These are phyloP conservation scores for Diplocarpon rosae DNA, from an alignment of 2,329 filamentous ascomycete species.

Conservation along the genomic window DNA sequence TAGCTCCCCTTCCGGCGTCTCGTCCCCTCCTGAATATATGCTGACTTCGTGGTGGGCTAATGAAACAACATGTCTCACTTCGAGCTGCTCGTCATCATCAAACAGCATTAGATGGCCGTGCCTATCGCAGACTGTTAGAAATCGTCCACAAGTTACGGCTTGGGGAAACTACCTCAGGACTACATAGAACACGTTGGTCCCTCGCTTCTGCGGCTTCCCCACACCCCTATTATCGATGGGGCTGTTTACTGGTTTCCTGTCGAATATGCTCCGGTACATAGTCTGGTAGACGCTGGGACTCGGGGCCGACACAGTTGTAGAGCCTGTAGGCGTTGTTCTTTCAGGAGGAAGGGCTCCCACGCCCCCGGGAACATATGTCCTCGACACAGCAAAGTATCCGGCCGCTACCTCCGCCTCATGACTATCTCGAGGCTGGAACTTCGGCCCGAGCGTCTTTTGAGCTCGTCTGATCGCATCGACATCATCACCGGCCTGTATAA, in stretches of 20 bases:
- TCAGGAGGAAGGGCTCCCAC: constrained; percentile 90
- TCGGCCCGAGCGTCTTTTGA: constrained; percentile 47
- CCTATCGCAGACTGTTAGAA: constrained; percentile 34
- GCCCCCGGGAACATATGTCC: constrained; percentile 84
- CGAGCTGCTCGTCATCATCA: constrained; percentile 87
- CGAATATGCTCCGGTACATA: constrained; percentile 95
- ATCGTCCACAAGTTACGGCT: background rate
- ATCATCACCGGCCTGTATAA: constrained; percentile 54
- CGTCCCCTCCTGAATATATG: constrained; percentile 69
- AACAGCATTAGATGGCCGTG: constrained; percentile 97
- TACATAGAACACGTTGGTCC: constrained; percentile 87
- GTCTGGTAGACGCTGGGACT: constrained; percentile 95
- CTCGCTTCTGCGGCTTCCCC: constrained; percentile 37
- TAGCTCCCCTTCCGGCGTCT: constrained; percentile 80
- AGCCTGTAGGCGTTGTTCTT: constrained; percentile 67
- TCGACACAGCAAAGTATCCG: constrained; percentile 89
- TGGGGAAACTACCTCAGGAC: constrained; percentile 57
- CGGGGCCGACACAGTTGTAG: constrained; percentile 60
- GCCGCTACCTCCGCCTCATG: constrained; percentile 70
- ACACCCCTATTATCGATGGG: constrained; percentile 26
- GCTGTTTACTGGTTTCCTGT: constrained; percentile 49
- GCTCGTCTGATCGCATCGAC: constrained; percentile 50
- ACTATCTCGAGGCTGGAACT: constrained; percentile 42
- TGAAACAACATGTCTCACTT: constrained; percentile 92
- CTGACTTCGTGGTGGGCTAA: constrained; percentile 78